These are phyloP conservation scores for Kalanchoe fedtschenkoi DNA, from an alignment of 164 flowering plant species.

Conservation along the genomic window DNA sequence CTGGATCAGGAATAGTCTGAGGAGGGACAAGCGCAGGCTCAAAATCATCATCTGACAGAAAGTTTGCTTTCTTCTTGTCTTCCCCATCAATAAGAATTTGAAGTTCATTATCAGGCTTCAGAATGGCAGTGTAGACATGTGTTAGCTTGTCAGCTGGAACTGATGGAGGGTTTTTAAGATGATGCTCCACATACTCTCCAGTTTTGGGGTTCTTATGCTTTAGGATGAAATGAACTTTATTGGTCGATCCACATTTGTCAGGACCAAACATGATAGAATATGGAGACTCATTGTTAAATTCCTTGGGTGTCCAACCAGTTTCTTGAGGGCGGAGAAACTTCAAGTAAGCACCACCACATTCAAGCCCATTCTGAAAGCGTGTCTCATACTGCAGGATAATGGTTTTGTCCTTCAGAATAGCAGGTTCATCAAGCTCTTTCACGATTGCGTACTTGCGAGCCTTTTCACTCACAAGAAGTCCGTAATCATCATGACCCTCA, in stretches of 20 bases:
- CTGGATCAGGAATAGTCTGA: conserved; percentile 90
- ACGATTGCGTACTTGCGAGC: conserved; percentile 96
- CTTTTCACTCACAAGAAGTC: conserved; percentile 90
- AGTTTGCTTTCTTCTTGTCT: conserved; percentile 77
- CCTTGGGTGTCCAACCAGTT: conserved; percentile 85
- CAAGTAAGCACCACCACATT: conserved; percentile 95
- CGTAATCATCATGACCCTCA: conserved; percentile 95
- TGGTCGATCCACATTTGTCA: conserved; percentile 88
- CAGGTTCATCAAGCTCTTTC: conserved; percentile 62
- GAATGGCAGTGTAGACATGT: conserved; percentile 80
- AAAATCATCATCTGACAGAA: conserved; percentile 72
- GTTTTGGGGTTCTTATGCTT: conserved; percentile 93
- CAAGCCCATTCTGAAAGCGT: conserved; percentile 89
- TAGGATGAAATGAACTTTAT: conserved; percentile 89
- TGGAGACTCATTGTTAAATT: conserved; percentile 83
- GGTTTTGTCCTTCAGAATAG: conserved; percentile 55
- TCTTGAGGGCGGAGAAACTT: conserved; percentile 95
- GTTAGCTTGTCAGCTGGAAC: conserved; percentile 84
- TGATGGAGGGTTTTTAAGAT: conserved; percentile 77
- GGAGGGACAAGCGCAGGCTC: conserved; percentile 78
- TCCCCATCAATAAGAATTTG: conserved; percentile 75
- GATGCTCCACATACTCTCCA: conserved; percentile 86
- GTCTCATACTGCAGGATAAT: conserved; percentile 79
- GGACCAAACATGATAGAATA: conserved; percentile 98
- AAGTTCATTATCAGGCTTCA: conserved; percentile 68